Evolutionary conservation across 2,329 filamentous ascomycete species (phyloP).

Genomic region (Cadophora malorum): DNA sequence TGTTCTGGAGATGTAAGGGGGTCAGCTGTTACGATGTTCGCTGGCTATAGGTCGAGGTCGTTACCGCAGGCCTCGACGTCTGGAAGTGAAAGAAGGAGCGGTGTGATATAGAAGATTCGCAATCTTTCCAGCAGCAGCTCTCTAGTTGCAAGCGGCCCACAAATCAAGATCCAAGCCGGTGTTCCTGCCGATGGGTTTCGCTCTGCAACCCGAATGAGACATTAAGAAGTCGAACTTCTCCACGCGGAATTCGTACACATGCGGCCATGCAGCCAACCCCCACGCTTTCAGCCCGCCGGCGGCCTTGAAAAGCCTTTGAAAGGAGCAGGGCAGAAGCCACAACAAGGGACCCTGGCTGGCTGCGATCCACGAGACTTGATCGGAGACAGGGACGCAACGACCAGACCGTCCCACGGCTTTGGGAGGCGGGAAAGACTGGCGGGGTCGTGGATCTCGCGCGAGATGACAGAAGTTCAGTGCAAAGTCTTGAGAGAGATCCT

Average conservation of each 20-base stretch:
- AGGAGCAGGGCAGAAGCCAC: not conserved
- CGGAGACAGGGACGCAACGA: slow-evolving; percentile 6
- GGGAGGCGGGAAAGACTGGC: slow-evolving; percentile 9
- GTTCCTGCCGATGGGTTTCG: slow-evolving; percentile 16
- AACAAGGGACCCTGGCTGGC: slow-evolving; percentile 1
- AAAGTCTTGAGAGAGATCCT: too few relatives aligned
- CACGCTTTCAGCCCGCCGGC: slow-evolving; percentile 11
- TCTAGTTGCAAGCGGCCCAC: not conserved
- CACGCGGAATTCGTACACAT: slow-evolving; percentile 2
- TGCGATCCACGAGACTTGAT: slow-evolving; percentile 5
- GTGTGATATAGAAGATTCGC: not conserved
- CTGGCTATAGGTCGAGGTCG: not conserved
- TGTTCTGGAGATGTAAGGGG: not conserved
- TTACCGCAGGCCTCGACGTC: not conserved
- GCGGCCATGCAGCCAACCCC: slow-evolving; percentile 6
- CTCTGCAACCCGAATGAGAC: not conserved
- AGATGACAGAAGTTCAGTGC: not conserved
- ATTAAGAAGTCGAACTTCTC: not conserved
- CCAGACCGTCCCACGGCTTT: slow-evolving; percentile 10
- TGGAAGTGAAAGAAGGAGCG: not conserved
- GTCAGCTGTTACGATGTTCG: not conserved
- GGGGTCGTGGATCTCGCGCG: slow-evolving; percentile 1
- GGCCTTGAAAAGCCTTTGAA: not conserved
- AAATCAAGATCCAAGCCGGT: not conserved
- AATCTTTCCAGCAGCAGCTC: not conserved